phyloP scores from a whole-genome alignment of 2,329 filamentous ascomycete species.

The Ceratocystis eucalypticola region DNA sequence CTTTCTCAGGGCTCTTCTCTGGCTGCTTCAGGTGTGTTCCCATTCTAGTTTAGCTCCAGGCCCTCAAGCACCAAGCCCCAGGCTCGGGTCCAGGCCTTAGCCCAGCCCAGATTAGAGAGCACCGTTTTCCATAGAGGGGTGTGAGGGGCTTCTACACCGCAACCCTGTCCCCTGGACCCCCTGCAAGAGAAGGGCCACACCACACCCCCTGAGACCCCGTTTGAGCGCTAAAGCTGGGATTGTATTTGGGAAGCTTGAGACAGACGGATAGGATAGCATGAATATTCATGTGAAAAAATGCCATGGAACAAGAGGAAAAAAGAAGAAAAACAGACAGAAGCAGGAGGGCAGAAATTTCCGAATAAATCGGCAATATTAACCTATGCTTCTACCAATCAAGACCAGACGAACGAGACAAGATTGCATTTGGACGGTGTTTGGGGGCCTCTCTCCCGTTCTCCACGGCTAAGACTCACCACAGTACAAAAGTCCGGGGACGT shows the following conservation, averaged over 20 bases:
- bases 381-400: not conserved
- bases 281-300: not conserved
- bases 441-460: not conserved
- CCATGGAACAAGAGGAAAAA: not conserved
- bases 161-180: not conserved
- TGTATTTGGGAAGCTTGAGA: not conserved
- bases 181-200: not conserved
- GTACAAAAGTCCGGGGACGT: too few relatives aligned
- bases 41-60: not conserved
- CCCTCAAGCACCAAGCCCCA: not conserved
- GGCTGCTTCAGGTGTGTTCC: not conserved
- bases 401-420: not conserved
- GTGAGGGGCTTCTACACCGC: not conserved
- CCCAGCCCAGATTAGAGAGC: not conserved
- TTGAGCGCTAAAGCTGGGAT: not conserved
- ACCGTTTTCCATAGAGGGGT: not conserved
- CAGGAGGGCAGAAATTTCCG: not conserved
- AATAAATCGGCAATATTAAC: not conserved
- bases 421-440: not conserved
- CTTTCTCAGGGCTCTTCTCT: not conserved
- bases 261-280: too few relatives aligned
- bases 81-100: not conserved
- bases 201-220: not conserved
- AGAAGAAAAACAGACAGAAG: not conserved
- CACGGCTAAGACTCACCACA: too few relatives aligned